Evolutionary conservation across 164 flowering plant species (phyloP), one percentile per base, ranked within the genome.

Genomic region (Santalum album): DNA sequence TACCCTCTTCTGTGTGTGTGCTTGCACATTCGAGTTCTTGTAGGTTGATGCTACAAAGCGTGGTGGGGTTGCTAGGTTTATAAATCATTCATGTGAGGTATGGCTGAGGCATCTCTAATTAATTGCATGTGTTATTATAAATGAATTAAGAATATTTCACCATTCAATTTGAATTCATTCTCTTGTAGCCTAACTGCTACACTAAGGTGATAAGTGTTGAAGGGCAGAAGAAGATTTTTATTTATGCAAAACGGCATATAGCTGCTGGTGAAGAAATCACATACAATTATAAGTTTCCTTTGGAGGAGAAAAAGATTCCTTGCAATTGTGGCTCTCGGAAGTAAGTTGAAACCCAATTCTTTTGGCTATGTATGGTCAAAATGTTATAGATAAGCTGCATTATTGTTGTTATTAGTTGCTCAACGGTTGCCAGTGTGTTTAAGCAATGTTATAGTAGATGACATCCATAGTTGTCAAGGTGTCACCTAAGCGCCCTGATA

Each of bases 31-130:
- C n/a, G 34, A 29, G 36, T 52, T 36, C 51, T 11, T 69, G 64
- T 62, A 88, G 99, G 95, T 94, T 67, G 99, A 90, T 81, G 99
- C 99, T 29, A 94, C 99, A 42, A 94, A 94, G 65, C 88, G 99
- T 65, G 99, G 99, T 62, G 99, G 97, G 32, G 77, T 94, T 60
- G 97, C 99, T 38, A 82, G 99, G 66, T 94, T 94, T 67, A 82
- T 94, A 60, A 94, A 94, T 67, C 99, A 94, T 78, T 94, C 99
- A 7, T 94, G 99, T 68, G 96, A 94, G 90, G 99, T 90, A 75
- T 18, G 50, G 20, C 54, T 15, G 23, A 12, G 34, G 17, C 11
- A 21, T 45, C 20, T 18, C 50, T 48, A 16, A 26, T 53, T n/a
- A 16, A 20, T 18, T 36, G 25, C 34, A 35, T 22, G 12, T 43